Percentiles rank a stretch among this genome's conserved stretches.
Conservation (phyloP, 1,139 yeast genomes). For the Trichomonascaceae sp. region DNA sequence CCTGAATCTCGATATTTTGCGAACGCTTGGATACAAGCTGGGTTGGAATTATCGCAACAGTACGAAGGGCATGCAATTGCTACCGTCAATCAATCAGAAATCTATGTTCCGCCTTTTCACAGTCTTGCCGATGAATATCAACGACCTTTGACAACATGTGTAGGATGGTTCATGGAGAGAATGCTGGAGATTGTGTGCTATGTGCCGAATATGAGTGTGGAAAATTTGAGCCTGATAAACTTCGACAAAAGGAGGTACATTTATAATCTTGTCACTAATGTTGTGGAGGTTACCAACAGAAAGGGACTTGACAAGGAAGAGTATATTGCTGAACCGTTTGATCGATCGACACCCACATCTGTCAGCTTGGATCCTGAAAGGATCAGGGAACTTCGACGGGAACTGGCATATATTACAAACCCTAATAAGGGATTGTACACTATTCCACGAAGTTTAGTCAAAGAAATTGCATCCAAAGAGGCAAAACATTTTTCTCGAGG, state of each 20-base stretch:
- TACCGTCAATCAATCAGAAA: conserved; percentile 18
- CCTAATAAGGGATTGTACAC: conserved; percentile 26
- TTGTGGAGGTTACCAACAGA: conserved; percentile 37
- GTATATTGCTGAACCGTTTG: conserved; percentile 3
- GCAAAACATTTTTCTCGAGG: conserved; percentile 33
- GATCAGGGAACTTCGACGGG: conserved; percentile 6
- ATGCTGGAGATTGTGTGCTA: conserved; percentile 59
- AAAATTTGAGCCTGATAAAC: conserved; percentile 51
- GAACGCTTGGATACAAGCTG: conserved; percentile 60
- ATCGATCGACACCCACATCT: not conserved
- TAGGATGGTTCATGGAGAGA: conserved; percentile 70
- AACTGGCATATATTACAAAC: conserved; percentile 26
- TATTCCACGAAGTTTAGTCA: conserved; percentile 31
- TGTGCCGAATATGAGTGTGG: conserved; percentile 60
- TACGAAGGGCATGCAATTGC: conserved; percentile 7
- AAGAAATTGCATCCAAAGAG: conserved; percentile 41
- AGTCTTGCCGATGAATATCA: conserved; percentile 19
- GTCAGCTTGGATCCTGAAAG: not conserved
- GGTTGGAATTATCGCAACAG: conserved; percentile 28
- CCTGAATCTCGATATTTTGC: conserved; percentile 75
- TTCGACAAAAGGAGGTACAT: conserved; percentile 65
- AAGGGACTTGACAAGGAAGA: conserved; percentile 12
- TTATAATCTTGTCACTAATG: conserved; percentile 47
- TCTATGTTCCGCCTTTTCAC: conserved; percentile 36
- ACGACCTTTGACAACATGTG: conserved; percentile 60